phyloP scores from a whole-genome alignment of 345 rosid genomes.

The Ceriops decandra region DNA sequence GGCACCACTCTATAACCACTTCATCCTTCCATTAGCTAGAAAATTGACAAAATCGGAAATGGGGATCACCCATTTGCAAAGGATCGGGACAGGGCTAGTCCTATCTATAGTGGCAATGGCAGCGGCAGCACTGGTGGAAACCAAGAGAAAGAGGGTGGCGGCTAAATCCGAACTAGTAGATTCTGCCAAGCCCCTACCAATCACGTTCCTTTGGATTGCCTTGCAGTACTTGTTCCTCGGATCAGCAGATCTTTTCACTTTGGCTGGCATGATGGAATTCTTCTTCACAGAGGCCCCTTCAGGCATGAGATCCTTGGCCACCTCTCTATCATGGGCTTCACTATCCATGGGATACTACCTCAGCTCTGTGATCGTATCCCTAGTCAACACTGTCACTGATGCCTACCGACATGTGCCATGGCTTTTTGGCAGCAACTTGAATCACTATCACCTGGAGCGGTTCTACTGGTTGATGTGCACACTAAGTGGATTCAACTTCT shows the following conservation, averaged over 20 bases:
- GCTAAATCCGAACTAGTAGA: constrained; percentile 27
- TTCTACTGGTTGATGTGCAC: constrained; percentile 87
- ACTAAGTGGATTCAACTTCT: constrained; percentile 61
- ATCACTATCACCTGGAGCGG: constrained; percentile 72
- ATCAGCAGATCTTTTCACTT: constrained; percentile 90
- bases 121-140: constrained; percentile 74
- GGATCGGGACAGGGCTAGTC: constrained; percentile 74
- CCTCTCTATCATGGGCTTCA: constrained; percentile 91
- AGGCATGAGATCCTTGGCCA: constrained; percentile 85
- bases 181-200: constrained; percentile 58
- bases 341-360: constrained; percentile 88
- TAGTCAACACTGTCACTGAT: constrained; percentile 49
- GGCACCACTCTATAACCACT: constrained; percentile 69
- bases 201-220: constrained; percentile 85
- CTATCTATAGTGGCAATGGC: constrained; percentile 77
- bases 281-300: constrained; percentile 84
- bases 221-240: constrained; percentile 86
- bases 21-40: constrained; percentile 57
- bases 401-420: constrained; percentile 45
- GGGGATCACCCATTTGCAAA: constrained; percentile 71
- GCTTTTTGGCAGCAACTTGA: constrained; percentile 73
- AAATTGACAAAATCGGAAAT: constrained; percentile 57
- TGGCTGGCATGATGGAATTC: constrained; percentile 92
- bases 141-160: constrained; percentile 52
- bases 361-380: constrained; percentile 69